Evolutionary conservation across 2,329 filamentous ascomycete species (phyloP).

Genomic region (Sporothrix phasma): DNA sequence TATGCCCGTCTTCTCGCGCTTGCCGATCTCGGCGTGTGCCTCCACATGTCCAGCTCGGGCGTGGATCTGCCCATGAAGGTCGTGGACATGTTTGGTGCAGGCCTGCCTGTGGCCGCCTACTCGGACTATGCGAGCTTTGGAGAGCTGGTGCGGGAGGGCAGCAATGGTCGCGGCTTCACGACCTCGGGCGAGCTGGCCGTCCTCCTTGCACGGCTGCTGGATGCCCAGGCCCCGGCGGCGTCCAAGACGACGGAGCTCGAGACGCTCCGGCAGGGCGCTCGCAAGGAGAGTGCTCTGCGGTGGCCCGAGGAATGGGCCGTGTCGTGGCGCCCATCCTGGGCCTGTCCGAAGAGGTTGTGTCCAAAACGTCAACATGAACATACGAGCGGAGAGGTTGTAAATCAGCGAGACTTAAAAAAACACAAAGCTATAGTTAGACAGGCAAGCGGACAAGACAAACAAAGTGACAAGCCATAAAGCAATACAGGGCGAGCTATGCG

Average conservation of each 20-base stretch:
- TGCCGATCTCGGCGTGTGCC: conserved; percentile 79
- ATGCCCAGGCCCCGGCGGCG: background rate
- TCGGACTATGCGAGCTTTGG: conserved; percentile 75
- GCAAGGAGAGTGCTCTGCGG: conserved; percentile 61
- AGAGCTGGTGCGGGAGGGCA: conserved; percentile 79
- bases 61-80: conserved; percentile 99
- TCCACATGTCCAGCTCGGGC: conserved; percentile 88
- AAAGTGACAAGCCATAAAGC: background rate
- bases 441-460: background rate
- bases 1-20: conserved; percentile 77
- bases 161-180: conserved; percentile 79
- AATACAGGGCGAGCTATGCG: background rate
- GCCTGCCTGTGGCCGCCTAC: conserved; percentile 83
- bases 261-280: conserved; percentile 45
- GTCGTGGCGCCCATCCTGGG: conserved; percentile 66
- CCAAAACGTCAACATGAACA: background rate
- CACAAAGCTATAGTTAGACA: background rate
- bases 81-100: conserved; percentile 96
- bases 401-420: background rate
- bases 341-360: conserved; percentile 24
- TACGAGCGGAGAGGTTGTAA: no score
- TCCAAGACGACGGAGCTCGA: conserved; percentile 34
- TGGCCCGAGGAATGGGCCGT: conserved; percentile 90
- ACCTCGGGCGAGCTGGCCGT: conserved; percentile 55
- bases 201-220: conserved; percentile 57